A percentile compares a stretch with the other conserved stretches of the same genome.
These are phyloP conservation scores for Pichia cephalocereana DNA, from an alignment of 805 yeast genomes.

Conservation along the genomic window DNA sequence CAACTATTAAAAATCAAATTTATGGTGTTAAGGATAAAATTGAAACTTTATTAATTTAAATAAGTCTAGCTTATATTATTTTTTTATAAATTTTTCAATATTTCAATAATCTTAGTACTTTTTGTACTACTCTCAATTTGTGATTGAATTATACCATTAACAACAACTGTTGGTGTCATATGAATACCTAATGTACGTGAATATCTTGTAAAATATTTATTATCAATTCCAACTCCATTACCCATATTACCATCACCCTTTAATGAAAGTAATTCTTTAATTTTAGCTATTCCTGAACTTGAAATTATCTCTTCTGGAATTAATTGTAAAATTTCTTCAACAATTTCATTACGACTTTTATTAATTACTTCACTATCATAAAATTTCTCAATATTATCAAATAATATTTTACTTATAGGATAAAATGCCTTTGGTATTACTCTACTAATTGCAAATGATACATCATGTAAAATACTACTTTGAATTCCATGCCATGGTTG, in stretches of 20 bases:
- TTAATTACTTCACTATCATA: conserved; percentile 54
- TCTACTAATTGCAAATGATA: conserved; percentile 59
- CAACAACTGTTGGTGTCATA: conserved; percentile 71
- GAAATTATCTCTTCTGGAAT: too few relatives aligned
- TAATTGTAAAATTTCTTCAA: conserved; percentile 35
- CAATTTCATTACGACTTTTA: conserved; percentile 46
- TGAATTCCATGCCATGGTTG: conserved; percentile 84
- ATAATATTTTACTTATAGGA: conserved; percentile 46
- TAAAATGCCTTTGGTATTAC: conserved; percentile 46
- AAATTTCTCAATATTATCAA: conserved; percentile 43
- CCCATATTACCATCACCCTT: conserved; percentile 41
- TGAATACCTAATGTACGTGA: conserved; percentile 74
- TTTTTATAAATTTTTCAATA: conserved; percentile 23
- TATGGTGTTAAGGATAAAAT: conserved; percentile 97
- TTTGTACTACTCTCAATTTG: conserved; percentile 56
- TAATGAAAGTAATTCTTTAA: too few relatives aligned
- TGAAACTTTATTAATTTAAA: conserved; percentile 87
- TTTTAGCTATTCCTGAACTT: too few relatives aligned
- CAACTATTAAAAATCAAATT: conserved; percentile 94
- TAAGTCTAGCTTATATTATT: conserved; percentile 21
- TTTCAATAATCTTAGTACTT: conserved; percentile 33
- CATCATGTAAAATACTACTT: conserved; percentile 60
- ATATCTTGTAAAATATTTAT: conserved; percentile 65
- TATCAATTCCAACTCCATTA: conserved; percentile 47
- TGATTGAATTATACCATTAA: conserved; percentile 57